Base-by-base conservation (phyloP, 129 eudicot genomes). In the Flaveria sonorensis region DNA sequence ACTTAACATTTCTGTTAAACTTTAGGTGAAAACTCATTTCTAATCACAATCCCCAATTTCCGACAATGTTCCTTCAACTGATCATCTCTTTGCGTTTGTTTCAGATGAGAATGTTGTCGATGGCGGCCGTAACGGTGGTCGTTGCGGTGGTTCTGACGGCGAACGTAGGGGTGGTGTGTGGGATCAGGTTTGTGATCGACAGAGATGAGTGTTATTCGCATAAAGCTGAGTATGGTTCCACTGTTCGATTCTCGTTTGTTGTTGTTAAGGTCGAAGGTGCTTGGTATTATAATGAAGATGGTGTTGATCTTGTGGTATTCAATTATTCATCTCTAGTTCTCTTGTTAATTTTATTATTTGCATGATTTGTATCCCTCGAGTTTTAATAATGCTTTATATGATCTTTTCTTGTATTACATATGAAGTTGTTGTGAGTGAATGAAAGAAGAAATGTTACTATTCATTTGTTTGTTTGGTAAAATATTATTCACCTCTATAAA, bases 291-390 rank as follows among this genome's bases (percentile, higher is more conserved):
- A 84, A 52, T 70, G 89, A 86, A 46, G 92, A 85, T 4, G 98
- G 98, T 28, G 92, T 87, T 73, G 98, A 94, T 82, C 89, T 94
- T 82, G 92, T 89, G 91, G 97, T 91, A 89, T 71, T 30, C 36
- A 30, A 30, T 30, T 30, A 3, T 30, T 39, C 55, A 15, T 76
- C 47, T 19, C 7, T n/a, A 23, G 0, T n/a, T 10, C 12, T 77
- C 42, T 4, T 5, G 23, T 59, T 12, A 12, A 3, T 61, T 72
- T 60, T 69, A 30, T 6, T 59, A 7, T 74, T 68, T 55, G 19
- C 63, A 18, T 78, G 53, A 61, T 47, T 30, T 30, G 36, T 5
- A 3, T 43, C 1, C 26, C 45, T 55, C 14, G 19, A 50, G 40
- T 36, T 36, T 36, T 36, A 36, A 36, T 36, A 36, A 30, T 30